Evolutionary conservation across 495 filamentous ascomycete species (phyloP).

Genomic region (Articulospora tetracladia): DNA sequence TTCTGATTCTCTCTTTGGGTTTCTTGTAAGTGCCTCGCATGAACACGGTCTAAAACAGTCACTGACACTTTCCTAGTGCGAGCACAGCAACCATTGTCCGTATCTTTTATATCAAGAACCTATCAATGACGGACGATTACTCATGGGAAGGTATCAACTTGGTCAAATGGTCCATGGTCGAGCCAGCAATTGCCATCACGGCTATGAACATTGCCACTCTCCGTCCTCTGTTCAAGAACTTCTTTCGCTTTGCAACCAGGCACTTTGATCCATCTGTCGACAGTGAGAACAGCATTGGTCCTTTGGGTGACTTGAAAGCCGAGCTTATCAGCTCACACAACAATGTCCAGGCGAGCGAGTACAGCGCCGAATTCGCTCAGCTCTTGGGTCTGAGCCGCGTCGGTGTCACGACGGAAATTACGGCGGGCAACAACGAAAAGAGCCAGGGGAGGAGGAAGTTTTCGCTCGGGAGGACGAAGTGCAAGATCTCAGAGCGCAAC

Average conservation of each 20-base stretch:
- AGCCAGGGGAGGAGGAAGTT: conserved; percentile 5
- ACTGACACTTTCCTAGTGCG: conserved; percentile 12
- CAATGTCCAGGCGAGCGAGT: conserved; percentile 10
- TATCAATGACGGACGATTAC: conserved; percentile 24
- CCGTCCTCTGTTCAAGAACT: conserved; percentile 25
- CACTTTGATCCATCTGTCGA: conserved; percentile 2
- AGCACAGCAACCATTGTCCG: conserved; percentile 34
- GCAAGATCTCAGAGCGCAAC: not conserved
- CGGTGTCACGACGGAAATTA: conserved; percentile 15
- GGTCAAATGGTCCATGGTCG: conserved; percentile 30
- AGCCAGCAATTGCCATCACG: conserved; percentile 30
- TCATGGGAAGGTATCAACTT: conserved; percentile 27
- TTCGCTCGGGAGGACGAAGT: not conserved
- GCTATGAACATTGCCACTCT: conserved; percentile 31
- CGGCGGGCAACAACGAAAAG: conserved; percentile 7
- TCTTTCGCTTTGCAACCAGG: conserved; percentile 15
- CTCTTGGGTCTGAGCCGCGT: conserved; percentile 12
- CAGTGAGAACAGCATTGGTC: not conserved
- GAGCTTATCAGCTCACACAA: not conserved
- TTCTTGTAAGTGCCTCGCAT: conserved; percentile 23
- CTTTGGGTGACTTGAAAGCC: not conserved
- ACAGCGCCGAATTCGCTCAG: conserved; percentile 13
- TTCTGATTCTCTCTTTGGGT: conserved; percentile 31
- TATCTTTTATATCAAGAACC: conserved; percentile 30
- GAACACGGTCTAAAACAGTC: conserved; percentile 4